Base-by-base conservation (phyloP, 1,139 yeast species). In the Lodderomyces metapsilosis region DNA sequence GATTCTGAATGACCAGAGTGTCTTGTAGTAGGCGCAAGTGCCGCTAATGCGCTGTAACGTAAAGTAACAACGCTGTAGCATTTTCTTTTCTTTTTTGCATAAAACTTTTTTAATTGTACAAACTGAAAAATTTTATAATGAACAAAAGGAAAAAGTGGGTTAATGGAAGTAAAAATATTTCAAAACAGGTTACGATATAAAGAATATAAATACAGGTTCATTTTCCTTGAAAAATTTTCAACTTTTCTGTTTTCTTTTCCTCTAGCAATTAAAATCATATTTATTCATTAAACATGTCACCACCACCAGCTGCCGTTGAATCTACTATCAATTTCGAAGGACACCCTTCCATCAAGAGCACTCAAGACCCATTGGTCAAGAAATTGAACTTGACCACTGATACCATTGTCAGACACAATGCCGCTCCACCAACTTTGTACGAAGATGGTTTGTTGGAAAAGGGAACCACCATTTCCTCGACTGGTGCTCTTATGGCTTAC, bases 401-500 rank as follows among this genome's bases (percentile, higher is more conserved):
- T 37, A 76, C 78, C 31, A 51, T 58, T 27, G 76, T 78, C 64
- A 78, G 86, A 66, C 96, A 92, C 75, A 92, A 92, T 64, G 89
- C 98, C 44, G 88, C 97, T 35, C 88, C 92, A 36, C 95, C 98
- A 53, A 79, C 88, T 42, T 77, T 92, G 52, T 92, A 92, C 71
- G 98, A 92, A 68, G 98, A 92, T 65, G 98, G 95, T 51, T 78
- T 92, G 52, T 77, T 78, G 47, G 98, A 92, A 70, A 79, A 78
- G 57, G 94, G 96, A 48, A 91, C 98, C 39, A 91, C 95, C 45
- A 86, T 92, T 56, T 84, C 95, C 18, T 84, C 96, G 36, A 79
- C 95, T 42, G 98, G 98, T 63, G 97, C 98, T 43, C 76, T 92
- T 53, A 85, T 92, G 71, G 98, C 98, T 43, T 89, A 83, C 71